Conservation (phyloP, 148 eudicot genomes). For the Cornus controversa region DNA sequence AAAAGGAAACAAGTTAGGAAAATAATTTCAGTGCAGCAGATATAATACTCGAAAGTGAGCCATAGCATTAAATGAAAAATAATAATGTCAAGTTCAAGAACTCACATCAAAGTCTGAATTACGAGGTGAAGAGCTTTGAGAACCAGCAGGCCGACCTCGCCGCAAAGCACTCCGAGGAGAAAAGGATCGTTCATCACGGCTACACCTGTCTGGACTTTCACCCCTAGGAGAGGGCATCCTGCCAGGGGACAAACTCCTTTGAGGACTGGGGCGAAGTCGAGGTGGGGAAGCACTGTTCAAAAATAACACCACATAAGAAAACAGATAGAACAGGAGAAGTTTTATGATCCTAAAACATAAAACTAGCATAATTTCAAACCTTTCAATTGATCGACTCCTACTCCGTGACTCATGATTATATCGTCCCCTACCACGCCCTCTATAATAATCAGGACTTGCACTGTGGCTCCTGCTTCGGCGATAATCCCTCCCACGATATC, state of each 20-base stretch:
- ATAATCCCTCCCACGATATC: constrained; percentile 43
- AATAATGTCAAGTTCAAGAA: not conserved
- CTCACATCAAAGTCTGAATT: constrained; percentile 38
- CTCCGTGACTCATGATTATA: constrained; percentile 34
- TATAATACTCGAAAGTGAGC: no score
- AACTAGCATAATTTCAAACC: constrained; percentile 27
- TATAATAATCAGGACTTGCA: constrained; percentile 44
- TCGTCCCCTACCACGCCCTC: constrained; percentile 32
- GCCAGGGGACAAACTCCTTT: constrained; percentile 51
- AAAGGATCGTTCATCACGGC: constrained; percentile 30
- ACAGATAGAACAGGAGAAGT: constrained; percentile 4
- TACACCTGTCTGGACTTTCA: constrained; percentile 34
- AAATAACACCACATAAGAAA: not conserved
- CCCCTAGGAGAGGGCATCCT: constrained; percentile 40
- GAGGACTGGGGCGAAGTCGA: constrained; percentile 39
- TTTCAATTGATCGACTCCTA: constrained; percentile 47
- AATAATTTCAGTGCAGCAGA: not conserved
- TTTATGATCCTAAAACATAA: not conserved
- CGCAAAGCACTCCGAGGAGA: constrained; percentile 43
- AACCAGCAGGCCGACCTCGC: constrained; percentile 15
- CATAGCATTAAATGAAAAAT: no score
- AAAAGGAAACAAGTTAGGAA: constrained; percentile 9
- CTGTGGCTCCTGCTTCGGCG: constrained; percentile 72
- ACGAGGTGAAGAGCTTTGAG: constrained; percentile 42
- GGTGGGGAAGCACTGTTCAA: constrained; percentile 42